phyloP scores from a whole-genome alignment of 306 rosid genomes.

The Quercus agrifolia region DNA sequence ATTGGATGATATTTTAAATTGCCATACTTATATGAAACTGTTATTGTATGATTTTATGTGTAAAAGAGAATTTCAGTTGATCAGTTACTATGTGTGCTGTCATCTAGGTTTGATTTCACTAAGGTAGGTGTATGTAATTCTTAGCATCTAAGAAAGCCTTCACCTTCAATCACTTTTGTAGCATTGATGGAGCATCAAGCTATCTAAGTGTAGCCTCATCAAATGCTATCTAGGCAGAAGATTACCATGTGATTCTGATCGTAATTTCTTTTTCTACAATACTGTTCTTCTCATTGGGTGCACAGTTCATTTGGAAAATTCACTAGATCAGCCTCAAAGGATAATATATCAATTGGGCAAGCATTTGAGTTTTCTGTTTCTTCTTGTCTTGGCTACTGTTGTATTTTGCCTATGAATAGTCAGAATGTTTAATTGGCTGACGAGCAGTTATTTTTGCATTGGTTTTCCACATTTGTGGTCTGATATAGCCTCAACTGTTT shows the following conservation, averaged over 20 bases:
- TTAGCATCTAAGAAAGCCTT: not conserved
- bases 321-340: not conserved
- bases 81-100: not conserved
- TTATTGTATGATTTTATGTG: not conserved
- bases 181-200: too few relatives aligned
- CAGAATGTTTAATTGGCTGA: not conserved
- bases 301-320: not conserved
- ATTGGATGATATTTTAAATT: not conserved
- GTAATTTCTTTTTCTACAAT: not conserved
- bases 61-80: not conserved
- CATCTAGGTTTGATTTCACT: not conserved
- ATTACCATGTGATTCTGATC: too few relatives aligned
- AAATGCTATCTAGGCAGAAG: too few relatives aligned
- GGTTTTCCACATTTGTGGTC: not conserved
- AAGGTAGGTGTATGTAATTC: not conserved
- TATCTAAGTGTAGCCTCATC: too few relatives aligned
- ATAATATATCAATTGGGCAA: not conserved
- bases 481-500: not conserved
- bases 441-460: not conserved
- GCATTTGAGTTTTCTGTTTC: not conserved
- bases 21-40: not conserved
- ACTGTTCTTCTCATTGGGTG: not conserved
- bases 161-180: too few relatives aligned
- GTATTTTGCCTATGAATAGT: not conserved
- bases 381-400: not conserved